phyloP scores from a whole-genome alignment of 2,329 filamentous ascomycete genomes.

The Fusarium temperatum region DNA sequence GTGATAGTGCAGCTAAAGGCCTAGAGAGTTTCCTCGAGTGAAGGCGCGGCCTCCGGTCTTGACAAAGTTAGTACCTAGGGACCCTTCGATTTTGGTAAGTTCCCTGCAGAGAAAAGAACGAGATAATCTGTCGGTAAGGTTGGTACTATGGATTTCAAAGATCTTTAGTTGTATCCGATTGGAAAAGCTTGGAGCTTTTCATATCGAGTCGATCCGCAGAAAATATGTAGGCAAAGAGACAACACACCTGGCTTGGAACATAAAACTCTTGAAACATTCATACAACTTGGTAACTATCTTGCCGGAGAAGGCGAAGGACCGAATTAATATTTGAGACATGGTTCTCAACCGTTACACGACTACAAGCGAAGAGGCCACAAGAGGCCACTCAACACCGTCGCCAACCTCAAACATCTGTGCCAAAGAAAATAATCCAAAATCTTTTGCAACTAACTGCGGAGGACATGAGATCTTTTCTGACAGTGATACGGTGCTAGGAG shows the following conservation, averaged over 20 bases:
- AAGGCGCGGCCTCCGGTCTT: not conserved
- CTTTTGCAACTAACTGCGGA: not conserved
- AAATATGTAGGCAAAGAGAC: not conserved
- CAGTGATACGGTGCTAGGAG: slow-evolving; percentile 46
- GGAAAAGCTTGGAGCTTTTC: slow-evolving; percentile 24
- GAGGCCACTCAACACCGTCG: slow-evolving; percentile 27
- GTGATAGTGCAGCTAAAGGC: not conserved
- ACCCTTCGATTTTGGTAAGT: not conserved
- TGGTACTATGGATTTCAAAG: not conserved
- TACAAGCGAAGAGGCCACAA: slow-evolving; percentile 28
- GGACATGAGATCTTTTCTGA: slow-evolving; percentile 44
- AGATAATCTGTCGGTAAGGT: not conserved
- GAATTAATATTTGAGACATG: slow-evolving; percentile 48
- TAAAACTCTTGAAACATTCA: slow-evolving; percentile 41
- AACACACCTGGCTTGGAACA: slow-evolving; percentile 16
- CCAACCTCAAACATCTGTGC: slow-evolving; percentile 31
- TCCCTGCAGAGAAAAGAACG: not conserved
- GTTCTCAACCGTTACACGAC: slow-evolving; percentile 37
- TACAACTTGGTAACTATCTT: slow-evolving; percentile 25
- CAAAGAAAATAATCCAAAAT: slow-evolving; percentile 12
- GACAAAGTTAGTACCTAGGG: not conserved
- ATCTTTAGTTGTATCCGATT: not conserved
- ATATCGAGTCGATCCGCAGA: slow-evolving; percentile 24
- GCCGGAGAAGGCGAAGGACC: slow-evolving; percentile 33
- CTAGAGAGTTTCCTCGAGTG: not conserved